Evolutionary conservation across 1,139 yeast genomes (phyloP).

Genomic region (Yamadazyma buinensis): DNA sequence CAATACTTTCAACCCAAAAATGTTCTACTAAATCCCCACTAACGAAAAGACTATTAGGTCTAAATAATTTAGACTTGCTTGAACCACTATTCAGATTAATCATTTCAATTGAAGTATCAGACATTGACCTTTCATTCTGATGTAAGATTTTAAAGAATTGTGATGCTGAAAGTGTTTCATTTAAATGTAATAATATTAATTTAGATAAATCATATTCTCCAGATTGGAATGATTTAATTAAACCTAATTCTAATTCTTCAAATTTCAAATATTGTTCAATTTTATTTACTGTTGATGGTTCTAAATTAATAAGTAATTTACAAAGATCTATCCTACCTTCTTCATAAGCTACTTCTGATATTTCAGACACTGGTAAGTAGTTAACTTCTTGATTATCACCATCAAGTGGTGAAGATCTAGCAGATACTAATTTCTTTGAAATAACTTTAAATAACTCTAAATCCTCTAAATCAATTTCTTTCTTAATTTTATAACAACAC

Average conservation of each 20-base stretch:
- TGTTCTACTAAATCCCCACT: slow-evolving; percentile 42
- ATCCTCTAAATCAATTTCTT: slow-evolving; percentile 55
- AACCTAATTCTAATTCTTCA: slow-evolving; percentile 70
- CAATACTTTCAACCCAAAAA: slow-evolving; percentile 36
- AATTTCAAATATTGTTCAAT: slow-evolving; percentile 63
- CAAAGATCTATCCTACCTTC: slow-evolving; percentile 80
- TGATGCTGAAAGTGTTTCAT: slow-evolving; percentile 31
- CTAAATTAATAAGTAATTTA: slow-evolving; percentile 60
- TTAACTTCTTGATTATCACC: slow-evolving; percentile 13
- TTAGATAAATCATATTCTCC: slow-evolving; percentile 63
- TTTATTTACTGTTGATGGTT: slow-evolving; percentile 61
- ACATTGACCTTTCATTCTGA: slow-evolving; percentile 31
- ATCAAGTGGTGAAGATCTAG: slow-evolving; percentile 7
- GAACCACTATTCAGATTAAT: not conserved
- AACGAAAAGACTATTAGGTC: slow-evolving; percentile 19
- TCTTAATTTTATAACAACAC: slow-evolving; percentile 72
- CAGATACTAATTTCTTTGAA: slow-evolving; percentile 37
- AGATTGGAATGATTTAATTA: slow-evolving; percentile 64
- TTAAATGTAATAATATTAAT: slow-evolving; percentile 55
- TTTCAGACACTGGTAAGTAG: slow-evolving; percentile 54
- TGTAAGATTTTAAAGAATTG: slow-evolving; percentile 40
- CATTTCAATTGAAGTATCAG: slow-evolving; percentile 14
- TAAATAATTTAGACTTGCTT: slow-evolving; percentile 5
- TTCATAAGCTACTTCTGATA: slow-evolving; percentile 69
- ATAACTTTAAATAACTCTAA: slow-evolving; percentile 51